Evolutionary conservation across 2,329 filamentous ascomycete genomes (phyloP).

Genomic region (Clonostachys byssicola): DNA sequence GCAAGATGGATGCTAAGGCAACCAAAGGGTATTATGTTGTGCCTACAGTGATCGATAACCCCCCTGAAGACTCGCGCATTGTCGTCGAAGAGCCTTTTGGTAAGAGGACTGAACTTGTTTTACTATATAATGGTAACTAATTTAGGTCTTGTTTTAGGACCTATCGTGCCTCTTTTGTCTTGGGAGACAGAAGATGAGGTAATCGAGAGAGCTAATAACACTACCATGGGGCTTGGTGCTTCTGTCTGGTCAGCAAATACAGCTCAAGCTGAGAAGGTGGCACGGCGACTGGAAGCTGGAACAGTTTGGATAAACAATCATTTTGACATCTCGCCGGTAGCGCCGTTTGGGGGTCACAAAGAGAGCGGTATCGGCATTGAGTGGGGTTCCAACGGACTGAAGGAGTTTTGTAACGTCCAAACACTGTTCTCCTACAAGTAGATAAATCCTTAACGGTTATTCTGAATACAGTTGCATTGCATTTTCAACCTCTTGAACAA

Average conservation of each 20-base stretch:
- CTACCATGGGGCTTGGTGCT: conserved; percentile 47
- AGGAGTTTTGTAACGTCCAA: no score
- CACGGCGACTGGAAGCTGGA: conserved; percentile 49
- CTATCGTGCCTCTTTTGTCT: conserved; percentile 57
- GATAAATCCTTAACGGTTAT: no score
- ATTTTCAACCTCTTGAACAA: no score
- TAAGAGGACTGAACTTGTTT: no score
- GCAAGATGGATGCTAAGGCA: no score
- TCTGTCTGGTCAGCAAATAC: conserved; percentile 55
- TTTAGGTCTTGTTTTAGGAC: conserved; percentile 32
- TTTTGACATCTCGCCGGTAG: not conserved
- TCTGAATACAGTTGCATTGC: no score
- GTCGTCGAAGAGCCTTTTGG: conserved; percentile 49
- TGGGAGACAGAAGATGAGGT: conserved; percentile 60
- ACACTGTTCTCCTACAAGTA: no score
- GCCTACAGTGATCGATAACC: conserved; percentile 56
- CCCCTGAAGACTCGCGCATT: conserved; percentile 50
- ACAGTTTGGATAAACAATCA: conserved; percentile 56
- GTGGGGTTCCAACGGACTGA: conserved; percentile 4
- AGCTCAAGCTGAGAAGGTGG: conserved; percentile 44
- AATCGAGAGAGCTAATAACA: conserved; percentile 47
- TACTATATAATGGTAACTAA: no score
- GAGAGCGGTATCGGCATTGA: not conserved
- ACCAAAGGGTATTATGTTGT: conserved; percentile 54
- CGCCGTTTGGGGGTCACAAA: not conserved